These are phyloP conservation scores for Colletotrichum eleusines DNA, from an alignment of 2,329 filamentous ascomycete genomes.

Conservation along the genomic window DNA sequence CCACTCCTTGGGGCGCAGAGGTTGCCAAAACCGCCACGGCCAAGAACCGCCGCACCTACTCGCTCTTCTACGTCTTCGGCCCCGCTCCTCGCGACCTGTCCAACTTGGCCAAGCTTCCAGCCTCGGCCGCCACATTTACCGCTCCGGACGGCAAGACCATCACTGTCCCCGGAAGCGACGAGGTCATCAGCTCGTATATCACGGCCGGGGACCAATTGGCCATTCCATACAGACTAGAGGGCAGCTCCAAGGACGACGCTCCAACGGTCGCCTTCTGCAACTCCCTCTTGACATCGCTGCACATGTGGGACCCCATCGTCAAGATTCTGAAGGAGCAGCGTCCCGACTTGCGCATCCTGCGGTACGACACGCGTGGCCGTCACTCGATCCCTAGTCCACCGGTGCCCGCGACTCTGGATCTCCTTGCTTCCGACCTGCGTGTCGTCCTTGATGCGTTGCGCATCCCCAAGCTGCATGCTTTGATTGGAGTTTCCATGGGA, in stretches of 20 bases:
- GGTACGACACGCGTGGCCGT: slow-evolving; percentile 83
- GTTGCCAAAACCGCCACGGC: slow-evolving; percentile 70
- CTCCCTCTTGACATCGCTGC: slow-evolving; percentile 80
- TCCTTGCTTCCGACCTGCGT: slow-evolving; percentile 76
- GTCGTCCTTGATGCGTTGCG: slow-evolving; percentile 76
- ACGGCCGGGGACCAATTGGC: slow-evolving; percentile 75
- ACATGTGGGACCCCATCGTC: slow-evolving; percentile 86
- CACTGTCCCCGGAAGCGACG: slow-evolving; percentile 57
- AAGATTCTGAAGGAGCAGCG: slow-evolving; percentile 69
- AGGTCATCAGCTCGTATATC: slow-evolving; percentile 75
- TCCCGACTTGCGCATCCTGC: slow-evolving; percentile 77
- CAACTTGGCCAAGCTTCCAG: slow-evolving; percentile 64
- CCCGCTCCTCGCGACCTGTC: slow-evolving; percentile 77
- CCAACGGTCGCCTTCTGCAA: slow-evolving; percentile 83
- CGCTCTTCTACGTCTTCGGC: slow-evolving; percentile 84
- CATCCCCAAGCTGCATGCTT: slow-evolving; percentile 72
- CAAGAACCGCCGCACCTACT: slow-evolving; percentile 72
- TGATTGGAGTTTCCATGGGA: slow-evolving; percentile 85
- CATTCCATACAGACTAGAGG: slow-evolving; percentile 82
- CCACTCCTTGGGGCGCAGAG: slow-evolving; percentile 71
- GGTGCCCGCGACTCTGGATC: slow-evolving; percentile 69
- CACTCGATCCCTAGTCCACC: slow-evolving; percentile 61
- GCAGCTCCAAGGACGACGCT: slow-evolving; percentile 73
- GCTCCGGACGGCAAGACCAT: slow-evolving; percentile 70
- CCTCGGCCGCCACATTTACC: slow-evolving; percentile 61